Evolutionary conservation across 768 basidiomycete genomes (phyloP), one percentile per base, ranked within the genome.

Genomic region (Rhodotorula babjevae): DNA sequence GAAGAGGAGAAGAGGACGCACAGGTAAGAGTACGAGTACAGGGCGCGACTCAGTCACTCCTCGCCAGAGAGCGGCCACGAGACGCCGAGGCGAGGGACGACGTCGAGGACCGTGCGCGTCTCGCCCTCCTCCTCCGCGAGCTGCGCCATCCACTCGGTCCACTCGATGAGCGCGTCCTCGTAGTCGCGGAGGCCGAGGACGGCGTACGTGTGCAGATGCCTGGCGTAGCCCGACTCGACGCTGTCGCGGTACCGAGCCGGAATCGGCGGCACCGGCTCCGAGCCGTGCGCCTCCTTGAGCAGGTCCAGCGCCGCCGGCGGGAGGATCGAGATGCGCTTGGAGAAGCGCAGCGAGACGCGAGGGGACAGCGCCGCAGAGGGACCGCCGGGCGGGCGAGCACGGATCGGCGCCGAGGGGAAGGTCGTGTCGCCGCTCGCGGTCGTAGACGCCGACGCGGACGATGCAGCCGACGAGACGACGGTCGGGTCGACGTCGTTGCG

Each of bases 281-380:
- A 63, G 3, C 76, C 69, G 29, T 27, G 50, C 9, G 67, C 70
- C 56, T 75, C 75, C 57, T 76, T 76, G 47, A 81, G 75, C 21
- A 81, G 59, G 65, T 77, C 76, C 6, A 78, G 70, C 2, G 80
- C 80, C 0, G 79, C 75, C 2, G 79, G 80, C 18, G 80, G 79
- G n/a, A 81, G 76, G 66, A 81, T 75, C 33, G 76, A 77, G 29
- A 74, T 71, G 16, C 80, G 74, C 60, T 78, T 77, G 11, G 79
- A 79, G 76, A 81, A 81, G 7, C 79, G 77, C 29, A 77, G 69
- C 25, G 74, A 76, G 57, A 80, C 78, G 27, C 79, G 72, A 1
- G 74, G 77, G 2, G 79, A 68, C 50, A 78, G 19, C 68, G 69
- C 66, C 68, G 69, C 66, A 61, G 66, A 18, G 42, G 56, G 42